phyloP scores from a whole-genome alignment of 371 early-diverging fungal species.

The Mortierella sp. region DNA sequence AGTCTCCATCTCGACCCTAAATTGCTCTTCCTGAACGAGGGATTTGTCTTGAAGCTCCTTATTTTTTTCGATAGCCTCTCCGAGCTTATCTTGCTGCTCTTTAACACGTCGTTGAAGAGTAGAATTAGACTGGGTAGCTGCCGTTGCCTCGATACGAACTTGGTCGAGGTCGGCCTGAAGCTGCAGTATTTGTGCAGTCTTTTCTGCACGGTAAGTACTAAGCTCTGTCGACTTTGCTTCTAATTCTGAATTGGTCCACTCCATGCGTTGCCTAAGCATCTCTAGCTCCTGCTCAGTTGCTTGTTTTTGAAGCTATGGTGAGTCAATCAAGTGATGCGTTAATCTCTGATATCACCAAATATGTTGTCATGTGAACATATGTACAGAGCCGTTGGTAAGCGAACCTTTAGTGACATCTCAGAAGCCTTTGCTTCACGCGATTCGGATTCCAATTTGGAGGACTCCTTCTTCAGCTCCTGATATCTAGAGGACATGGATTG shows the following conservation, averaged over 20 bases:
- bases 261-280: constrained; percentile 41
- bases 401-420: constrained; percentile 47
- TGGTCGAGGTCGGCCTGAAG: constrained; percentile 48
- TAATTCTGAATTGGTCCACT: constrained; percentile 37
- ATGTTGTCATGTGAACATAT: neutral
- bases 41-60: constrained; percentile 64
- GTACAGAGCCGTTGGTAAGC: neutral
- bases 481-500: constrained; percentile 30
- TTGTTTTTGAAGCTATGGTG: constrained; percentile 48
- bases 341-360: neutral
- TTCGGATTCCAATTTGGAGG: constrained; percentile 41
- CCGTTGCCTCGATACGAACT: constrained; percentile 30
- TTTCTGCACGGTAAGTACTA: constrained; percentile 32
- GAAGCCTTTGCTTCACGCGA: constrained; percentile 47
- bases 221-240: constrained; percentile 45
- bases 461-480: constrained; percentile 48
- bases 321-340: neutral
- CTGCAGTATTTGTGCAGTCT: constrained; percentile 36
- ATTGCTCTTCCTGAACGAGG: constrained; percentile 68
- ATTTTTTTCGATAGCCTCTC: constrained; percentile 59
- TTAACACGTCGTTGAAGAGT: constrained; percentile 57
- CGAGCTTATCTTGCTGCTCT: constrained; percentile 62
- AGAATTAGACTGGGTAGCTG: constrained; percentile 25
- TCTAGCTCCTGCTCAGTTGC: constrained; percentile 48
- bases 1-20: constrained; percentile 75